These are phyloP conservation scores for Setomelanomma holmii DNA, from an alignment of 2,329 filamentous ascomycete species.

Conservation along the genomic window DNA sequence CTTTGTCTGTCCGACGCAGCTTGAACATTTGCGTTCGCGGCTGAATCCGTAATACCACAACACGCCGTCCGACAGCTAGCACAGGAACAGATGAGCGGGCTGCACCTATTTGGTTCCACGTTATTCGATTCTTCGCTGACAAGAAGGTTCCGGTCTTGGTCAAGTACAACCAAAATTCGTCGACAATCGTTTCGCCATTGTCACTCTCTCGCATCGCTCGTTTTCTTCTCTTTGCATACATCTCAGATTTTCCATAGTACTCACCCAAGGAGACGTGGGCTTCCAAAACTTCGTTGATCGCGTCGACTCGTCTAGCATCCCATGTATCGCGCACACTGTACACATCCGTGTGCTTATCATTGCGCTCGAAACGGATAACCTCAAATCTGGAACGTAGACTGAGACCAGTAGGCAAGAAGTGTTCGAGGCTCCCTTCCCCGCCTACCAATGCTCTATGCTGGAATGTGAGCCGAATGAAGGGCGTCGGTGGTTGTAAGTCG, in stretches of 20 bases:
- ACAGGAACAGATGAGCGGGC: neutral
- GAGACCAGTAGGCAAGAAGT: neutral
- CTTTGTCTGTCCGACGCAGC: neutral
- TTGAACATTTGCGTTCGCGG: neutral
- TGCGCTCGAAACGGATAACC: neutral
- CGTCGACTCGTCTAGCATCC: neutral
- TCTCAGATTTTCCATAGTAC: neutral
- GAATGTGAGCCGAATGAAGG: neutral
- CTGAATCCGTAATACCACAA: neutral
- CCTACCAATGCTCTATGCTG: neutral
- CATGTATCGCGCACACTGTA: neutral
- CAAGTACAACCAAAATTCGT: neutral
- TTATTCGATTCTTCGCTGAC: neutral
- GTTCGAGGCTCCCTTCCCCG: neutral
- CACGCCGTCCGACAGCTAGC: neutral
- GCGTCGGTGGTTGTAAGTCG: neutral
- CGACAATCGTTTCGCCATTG: neutral
- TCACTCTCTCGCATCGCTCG: neutral
- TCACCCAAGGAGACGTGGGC: neutral
- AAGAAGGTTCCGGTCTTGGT: neutral
- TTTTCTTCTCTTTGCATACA: neutral
- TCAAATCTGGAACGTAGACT: neutral
- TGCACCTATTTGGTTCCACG: neutral
- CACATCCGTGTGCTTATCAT: neutral
- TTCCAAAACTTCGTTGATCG: neutral